Base-by-base conservation (phyloP, 257 asterid genomes). In the Scutellaria baicalensis region DNA sequence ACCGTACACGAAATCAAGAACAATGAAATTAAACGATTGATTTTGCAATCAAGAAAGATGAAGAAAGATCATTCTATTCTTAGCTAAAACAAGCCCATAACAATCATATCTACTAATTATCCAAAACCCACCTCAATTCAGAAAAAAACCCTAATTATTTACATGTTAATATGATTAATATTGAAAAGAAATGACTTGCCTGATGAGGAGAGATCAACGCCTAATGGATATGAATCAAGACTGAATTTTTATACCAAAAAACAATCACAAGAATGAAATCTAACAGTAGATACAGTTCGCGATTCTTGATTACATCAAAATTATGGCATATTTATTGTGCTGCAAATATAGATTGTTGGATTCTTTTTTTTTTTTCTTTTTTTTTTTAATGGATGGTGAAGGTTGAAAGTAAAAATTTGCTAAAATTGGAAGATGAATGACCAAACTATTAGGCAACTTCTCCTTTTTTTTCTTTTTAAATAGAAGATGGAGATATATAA, bases 51-150 rank as follows among this genome's bases (percentile, higher is more conserved):
- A 64, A 76, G 12, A 58, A n/a, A 58, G 1, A 5, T 10, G 43
- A 21, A 27, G 35, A 23, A 27, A 43, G 31, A 50, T 38, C 70
- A 39, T 44, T 66, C 10, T 8, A 45, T 11, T 60, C 58, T 54
- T 9, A 21, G 21, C 8, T 9, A 31, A 35, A 27, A 52, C 17
- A 65, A 40, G 50, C 18, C 21, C 43, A 65, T 11, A 48, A 3
- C 67, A 51, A 78, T 57, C 43, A 35, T 74, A 78, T 74, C 72
- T 42, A 45, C 5, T n/a, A 31, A 6, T 3, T 14, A 42, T 8
- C 74, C 14, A 43, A 66, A 73, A 69, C 59, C 79, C 59, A 44
- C 51, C 52, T 36, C 59, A 68, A 63, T 54, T 59, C 60, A 27
- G 62, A 59, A 59, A 27, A 27, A 27, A 77, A 51, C 67, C 67